Conservation (phyloP, 2,329 filamentous ascomycete species). For the Ophiosphaerella herpotricha region DNA sequence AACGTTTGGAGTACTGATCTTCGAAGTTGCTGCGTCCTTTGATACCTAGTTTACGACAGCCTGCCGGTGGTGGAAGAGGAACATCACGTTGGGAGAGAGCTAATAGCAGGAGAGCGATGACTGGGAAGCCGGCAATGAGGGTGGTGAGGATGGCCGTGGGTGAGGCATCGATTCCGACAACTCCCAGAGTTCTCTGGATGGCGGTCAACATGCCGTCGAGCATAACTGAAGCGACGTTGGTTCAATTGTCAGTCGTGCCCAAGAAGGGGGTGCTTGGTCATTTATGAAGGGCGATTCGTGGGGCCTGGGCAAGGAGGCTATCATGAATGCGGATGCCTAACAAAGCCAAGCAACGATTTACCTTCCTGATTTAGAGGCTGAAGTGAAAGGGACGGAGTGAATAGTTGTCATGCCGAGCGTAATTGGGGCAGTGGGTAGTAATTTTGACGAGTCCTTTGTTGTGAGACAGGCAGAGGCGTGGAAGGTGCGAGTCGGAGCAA, state of each 20-base stretch:
- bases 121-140: constrained; percentile 18
- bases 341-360: constrained; percentile 3
- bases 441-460: neutral
- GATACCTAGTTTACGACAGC: constrained; percentile 60
- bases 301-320: constrained; percentile 4
- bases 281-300: neutral
- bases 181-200: constrained; percentile 10
- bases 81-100: constrained; percentile 28
- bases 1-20: constrained; percentile 61
- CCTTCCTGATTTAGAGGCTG: constrained; percentile 2
- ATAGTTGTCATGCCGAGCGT: no score
- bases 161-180: constrained; percentile 17
- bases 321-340: constrained; percentile 20
- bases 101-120: constrained; percentile 28
- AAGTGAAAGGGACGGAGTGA: neutral
- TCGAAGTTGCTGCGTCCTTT: constrained; percentile 56
- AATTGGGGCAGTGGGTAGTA: neutral
- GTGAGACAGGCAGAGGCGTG: constrained; percentile 8
- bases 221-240: constrained; percentile 19
- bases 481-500: constrained; percentile 28
- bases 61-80: constrained; percentile 39
- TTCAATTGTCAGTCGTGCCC: no score
- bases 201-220: constrained; percentile 20
- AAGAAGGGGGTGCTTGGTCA: no score
- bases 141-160: constrained; percentile 14